Base-by-base conservation (phyloP, 108 stramenopile genomes). In the Skeletonema costatum region DNA sequence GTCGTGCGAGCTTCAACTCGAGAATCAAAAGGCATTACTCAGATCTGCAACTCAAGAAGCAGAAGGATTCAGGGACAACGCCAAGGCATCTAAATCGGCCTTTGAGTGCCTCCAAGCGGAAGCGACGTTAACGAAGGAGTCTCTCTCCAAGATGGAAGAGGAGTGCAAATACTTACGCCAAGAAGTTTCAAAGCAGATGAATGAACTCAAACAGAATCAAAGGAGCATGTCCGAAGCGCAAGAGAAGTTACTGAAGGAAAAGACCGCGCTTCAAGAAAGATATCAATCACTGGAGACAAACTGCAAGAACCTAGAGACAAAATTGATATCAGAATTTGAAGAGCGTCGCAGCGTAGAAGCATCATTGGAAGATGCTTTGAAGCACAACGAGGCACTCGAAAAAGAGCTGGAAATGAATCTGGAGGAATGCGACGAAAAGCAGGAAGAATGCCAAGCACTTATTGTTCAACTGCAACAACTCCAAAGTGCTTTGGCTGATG, bases 61-160 rank as follows among this genome's bases (percentile, higher is more conserved):
- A 0, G 67, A 68, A 39, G 71, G 78, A 50, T 73, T 63, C 64
- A 71, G 60, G 17, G 48, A 56, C 14, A 60, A 79, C 46, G 71
- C 61, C 4, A 67, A 66, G 58, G 71, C 71, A 25, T 66, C 78
- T 35, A 79, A 68, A 71, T 56, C 71, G 38, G 78, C 78, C 29
- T 79, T 79, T 67, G 78, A 73, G 39, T 79, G 78, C 38, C 41
- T 79, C 4, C 71, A 60, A 48, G 71, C 71, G 5, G 78, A 79
- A 42, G 61, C 62, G 5, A 60, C 31, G 38, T 25, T 79, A 11
- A 53, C 71, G 1, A 73, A 72, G 46, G 44, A 29, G 6, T 30
- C 66, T 8, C 66, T 79, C 33, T 30, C 48, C 42, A 79, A 79
- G 32, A 11, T 68, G 16, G 78, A 73, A 60, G 60, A 68, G 44